These are phyloP conservation scores for Eragrostis curvula DNA, from an alignment of 176 grass and related monocot species.

Conservation along the genomic window DNA sequence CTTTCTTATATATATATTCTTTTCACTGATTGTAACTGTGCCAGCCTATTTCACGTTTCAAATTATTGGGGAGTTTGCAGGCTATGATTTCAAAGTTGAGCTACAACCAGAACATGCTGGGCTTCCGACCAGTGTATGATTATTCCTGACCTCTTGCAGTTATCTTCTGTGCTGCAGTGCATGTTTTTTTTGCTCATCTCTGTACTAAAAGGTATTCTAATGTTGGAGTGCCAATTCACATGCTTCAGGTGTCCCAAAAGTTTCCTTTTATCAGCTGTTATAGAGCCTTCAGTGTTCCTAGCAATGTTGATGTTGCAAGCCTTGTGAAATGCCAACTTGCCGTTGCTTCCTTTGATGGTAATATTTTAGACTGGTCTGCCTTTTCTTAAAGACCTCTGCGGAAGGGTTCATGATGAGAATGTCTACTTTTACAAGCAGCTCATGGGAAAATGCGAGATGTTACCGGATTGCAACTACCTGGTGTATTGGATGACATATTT, in stretches of 20 bases:
- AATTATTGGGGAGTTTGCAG: constrained; percentile 43
- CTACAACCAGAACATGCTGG: constrained; percentile 59
- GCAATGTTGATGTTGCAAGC: constrained; percentile 47
- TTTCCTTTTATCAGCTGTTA: constrained; percentile 85
- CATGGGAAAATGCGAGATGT: constrained; percentile 54
- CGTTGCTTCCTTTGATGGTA: constrained; percentile 65
- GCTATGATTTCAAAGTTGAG: constrained; percentile 80
- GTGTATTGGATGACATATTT: constrained; percentile 92
- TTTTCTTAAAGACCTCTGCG: background rate
- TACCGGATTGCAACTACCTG: constrained; percentile 77
- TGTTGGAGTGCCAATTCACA: background rate
- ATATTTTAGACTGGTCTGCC: constrained; percentile 7
- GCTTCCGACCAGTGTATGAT: constrained; percentile 67
- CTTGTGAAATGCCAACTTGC: constrained; percentile 83
- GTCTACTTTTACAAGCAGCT: constrained; percentile 46
- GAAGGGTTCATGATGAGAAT: background rate
- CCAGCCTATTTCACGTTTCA: background rate
- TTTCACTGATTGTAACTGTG: background rate
- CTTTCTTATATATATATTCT: background rate
- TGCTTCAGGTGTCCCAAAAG: constrained; percentile 74
- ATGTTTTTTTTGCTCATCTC: background rate
- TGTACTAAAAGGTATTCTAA: constrained; percentile 16
- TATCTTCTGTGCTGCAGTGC: background rate
- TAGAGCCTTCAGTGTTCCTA: constrained; percentile 63
- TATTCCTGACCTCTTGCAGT: background rate